Evolutionary conservation across 73 alveolate genomes (phyloP), one percentile per base, ranked within the genome.

Genomic region (Paramecium tetraurelia): DNA sequence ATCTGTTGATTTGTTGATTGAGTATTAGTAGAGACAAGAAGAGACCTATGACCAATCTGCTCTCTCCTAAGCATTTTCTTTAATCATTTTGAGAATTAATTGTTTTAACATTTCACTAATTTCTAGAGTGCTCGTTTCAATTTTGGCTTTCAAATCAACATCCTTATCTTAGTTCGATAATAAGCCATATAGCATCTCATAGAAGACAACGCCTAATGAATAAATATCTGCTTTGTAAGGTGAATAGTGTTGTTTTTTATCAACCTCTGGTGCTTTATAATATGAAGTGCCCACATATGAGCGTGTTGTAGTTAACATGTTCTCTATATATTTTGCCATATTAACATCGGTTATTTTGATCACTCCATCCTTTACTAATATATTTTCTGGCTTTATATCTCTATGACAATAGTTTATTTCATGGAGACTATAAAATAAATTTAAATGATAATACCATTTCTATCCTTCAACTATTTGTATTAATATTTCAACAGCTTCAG

Each of bases 171-270:
- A 53, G 2, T 18, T 53, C 2, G 18, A 18, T 53, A 53, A 20
- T 22, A 53, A 53, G 7, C 69, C 69, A 20, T 53, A 53, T 53
- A 53, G 0, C 93, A 93, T 93, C 85, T 93, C 96, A 33, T 92
- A 93, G 10, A 93, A 85, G 11, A 93, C 96, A 41, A 94, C 84
- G 0, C 96, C 96, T 40, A 93, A 72, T 29, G 96, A 93, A 94
- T 94, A 93, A 18, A 93, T 92, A 83, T 93, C 96, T n/a, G 93
- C 88, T 77, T 93, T 93, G 31, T 71, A 53, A 18, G 69, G 69
- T 53, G 69, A 53, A 22, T 53, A 53, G 5, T n/a, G 0, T 53
- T 18, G 0, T 53, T 53, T 53, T 3, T 5, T 16, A 4, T 2
- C 2, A 58, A 59, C 63, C 36, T 59, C 92, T 41, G 44, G 96